These are phyloP conservation scores for Eleusine coracana DNA, from an alignment of 176 grass and related monocot genomes.

Conservation along the genomic window DNA sequence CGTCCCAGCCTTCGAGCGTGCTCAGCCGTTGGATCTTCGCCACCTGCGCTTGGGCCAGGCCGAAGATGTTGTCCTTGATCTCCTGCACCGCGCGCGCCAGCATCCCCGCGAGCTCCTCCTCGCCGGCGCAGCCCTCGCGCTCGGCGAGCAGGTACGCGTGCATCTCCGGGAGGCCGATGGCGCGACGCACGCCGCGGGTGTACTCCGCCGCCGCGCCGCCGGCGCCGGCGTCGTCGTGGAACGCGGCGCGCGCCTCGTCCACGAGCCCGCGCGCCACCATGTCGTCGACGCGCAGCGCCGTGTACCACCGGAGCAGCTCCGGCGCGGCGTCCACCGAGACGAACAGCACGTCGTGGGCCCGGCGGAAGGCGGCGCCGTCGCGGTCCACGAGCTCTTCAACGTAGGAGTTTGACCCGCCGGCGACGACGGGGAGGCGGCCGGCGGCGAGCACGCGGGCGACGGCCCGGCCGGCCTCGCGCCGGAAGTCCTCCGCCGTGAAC, in stretches of 20 bases:
- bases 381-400: conserved; percentile 33
- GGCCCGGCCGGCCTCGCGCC: conserved; percentile 28
- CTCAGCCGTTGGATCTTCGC: conserved; percentile 58
- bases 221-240: background rate
- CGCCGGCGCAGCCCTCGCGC: conserved; percentile 12
- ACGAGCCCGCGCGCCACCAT: conserved; percentile 70
- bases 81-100: conserved; percentile 47
- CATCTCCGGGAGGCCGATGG: conserved; percentile 76
- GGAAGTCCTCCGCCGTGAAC: conserved; percentile 64
- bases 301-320: conserved; percentile 42
- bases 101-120: conserved; percentile 27
- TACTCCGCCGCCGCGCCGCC: conserved; percentile 15
- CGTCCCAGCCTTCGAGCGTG: conserved; percentile 55
- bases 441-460: conserved; percentile 32
- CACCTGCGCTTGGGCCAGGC: conserved; percentile 51
- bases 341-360: conserved; percentile 29
- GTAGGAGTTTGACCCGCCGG: conserved; percentile 60
- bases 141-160: conserved; percentile 53
- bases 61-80: conserved; percentile 70
- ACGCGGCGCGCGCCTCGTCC: conserved; percentile 51
- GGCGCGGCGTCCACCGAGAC: conserved; percentile 56
- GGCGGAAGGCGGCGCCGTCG: conserved; percentile 17
- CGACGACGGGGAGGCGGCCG: conserved; percentile 59
- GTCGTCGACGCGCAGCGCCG: conserved; percentile 52
- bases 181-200: conserved; percentile 51